Evolutionary conservation across 192 early-diverging fungal genomes (phyloP).

Genomic region (Backusella tuberculispora): DNA sequence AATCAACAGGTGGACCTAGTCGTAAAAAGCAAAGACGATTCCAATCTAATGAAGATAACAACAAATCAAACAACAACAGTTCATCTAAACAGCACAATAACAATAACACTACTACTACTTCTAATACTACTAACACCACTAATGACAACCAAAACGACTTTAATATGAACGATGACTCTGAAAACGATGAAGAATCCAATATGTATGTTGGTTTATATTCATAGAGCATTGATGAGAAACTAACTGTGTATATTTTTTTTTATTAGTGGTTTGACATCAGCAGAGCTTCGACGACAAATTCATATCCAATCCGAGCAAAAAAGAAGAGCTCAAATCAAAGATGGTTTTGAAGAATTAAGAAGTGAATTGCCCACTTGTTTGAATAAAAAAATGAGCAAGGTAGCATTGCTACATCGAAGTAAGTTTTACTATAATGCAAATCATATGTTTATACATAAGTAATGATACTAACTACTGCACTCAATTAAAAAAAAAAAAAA

Average conservation of each 20-base stretch:
- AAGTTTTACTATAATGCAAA: constrained; percentile 18
- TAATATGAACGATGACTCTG: constrained; percentile 1
- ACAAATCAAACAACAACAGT: neutral
- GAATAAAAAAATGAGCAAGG: constrained; percentile 48
- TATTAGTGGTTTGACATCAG: constrained; percentile 23
- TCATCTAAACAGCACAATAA: constrained; percentile 1
- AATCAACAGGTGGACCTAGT: constrained; percentile 31
- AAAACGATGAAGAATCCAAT: constrained; percentile 14
- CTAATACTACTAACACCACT: neutral
- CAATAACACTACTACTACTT: neutral
- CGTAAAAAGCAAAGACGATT: constrained; percentile 25
- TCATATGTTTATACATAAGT: constrained; percentile 19
- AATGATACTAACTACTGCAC: neutral
- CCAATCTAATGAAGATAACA: constrained; percentile 3
- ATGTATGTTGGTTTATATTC: neutral
- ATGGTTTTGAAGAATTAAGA: constrained; percentile 45
- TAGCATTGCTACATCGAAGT: constrained; percentile 43
- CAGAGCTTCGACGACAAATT: constrained; percentile 42
- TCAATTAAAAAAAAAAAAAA: neutral
- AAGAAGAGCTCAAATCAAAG: constrained; percentile 45
- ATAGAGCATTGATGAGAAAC: neutral
- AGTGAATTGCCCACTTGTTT: constrained; percentile 40
- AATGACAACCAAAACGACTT: neutral
- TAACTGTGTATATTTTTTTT: neutral
- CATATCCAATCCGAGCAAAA: constrained; percentile 47